phyloP scores from a whole-genome alignment of 1,284 basidiomycete species.

The Cutaneotrichosporon cyanovorans region DNA sequence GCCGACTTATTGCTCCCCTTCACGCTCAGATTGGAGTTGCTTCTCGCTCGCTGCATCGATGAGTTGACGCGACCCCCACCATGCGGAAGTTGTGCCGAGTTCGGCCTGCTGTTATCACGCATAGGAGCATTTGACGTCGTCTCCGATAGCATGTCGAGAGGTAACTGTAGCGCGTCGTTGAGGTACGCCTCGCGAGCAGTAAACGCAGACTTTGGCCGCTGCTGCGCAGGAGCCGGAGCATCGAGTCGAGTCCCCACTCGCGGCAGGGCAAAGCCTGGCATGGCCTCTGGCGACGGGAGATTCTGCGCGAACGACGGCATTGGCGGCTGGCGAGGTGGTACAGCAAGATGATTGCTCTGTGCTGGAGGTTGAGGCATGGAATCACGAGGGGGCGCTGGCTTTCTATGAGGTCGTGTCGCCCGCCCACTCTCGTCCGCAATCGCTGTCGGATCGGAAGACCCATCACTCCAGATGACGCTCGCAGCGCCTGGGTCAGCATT shows the following conservation, averaged over 20 bases:
- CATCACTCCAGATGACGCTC: constrained; percentile 2
- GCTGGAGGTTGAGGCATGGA: background rate
- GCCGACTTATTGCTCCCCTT: background rate
- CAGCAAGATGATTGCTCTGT: background rate
- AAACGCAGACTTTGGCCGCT: background rate
- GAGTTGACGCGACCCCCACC: background rate
- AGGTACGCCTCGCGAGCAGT: constrained; percentile 30
- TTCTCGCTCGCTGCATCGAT: background rate
- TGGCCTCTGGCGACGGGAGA: too few species aligned
- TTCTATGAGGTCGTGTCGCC: background rate
- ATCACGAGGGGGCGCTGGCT: background rate
- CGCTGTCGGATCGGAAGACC: background rate
- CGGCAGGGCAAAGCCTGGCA: background rate
- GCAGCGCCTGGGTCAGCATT: constrained; percentile 1
- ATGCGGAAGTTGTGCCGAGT: too few species aligned
- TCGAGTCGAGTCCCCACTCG: background rate
- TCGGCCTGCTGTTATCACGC: too few species aligned
- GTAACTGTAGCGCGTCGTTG: constrained; percentile 25
- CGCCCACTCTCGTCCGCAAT: background rate
- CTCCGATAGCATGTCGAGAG: constrained; percentile 31
- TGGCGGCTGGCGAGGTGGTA: background rate
- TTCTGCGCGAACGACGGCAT: constrained; percentile 6
- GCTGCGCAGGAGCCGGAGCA: background rate
- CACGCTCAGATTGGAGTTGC: background rate
- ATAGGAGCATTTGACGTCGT: background rate